A percentile compares a stretch with the other conserved stretches of the same genome.
phyloP scores from a whole-genome alignment of 768 basidiomycete genomes.

The Leccinum boreale region DNA sequence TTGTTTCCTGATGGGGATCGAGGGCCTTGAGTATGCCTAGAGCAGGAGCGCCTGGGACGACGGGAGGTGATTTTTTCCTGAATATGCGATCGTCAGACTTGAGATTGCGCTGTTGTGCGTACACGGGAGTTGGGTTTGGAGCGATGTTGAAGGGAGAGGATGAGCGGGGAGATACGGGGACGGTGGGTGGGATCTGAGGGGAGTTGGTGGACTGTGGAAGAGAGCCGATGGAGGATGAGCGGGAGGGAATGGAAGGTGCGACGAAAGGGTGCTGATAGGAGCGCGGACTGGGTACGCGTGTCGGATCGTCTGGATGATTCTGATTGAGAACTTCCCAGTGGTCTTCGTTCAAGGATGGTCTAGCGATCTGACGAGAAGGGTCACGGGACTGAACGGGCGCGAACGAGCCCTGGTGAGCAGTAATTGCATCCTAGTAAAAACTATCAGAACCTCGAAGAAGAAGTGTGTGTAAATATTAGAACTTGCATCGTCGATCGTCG shows the following conservation, averaged over 20 bases:
- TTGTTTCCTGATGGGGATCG: conserved; percentile 45
- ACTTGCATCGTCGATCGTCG: conserved; percentile 31
- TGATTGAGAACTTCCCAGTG: conserved; percentile 43
- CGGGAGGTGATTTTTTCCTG: conserved; percentile 31
- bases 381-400: conserved; percentile 5
- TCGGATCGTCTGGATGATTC: conserved; percentile 24
- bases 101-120: conserved; percentile 14
- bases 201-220: conserved; percentile 41
- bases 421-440: conserved; percentile 20
- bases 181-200: conserved; percentile 31
- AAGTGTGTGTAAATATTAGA: neutral
- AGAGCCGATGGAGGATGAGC: conserved; percentile 50
- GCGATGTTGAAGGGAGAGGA: conserved; percentile 45
- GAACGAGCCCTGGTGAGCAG: conserved; percentile 22
- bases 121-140: conserved; percentile 18
- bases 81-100: conserved; percentile 17
- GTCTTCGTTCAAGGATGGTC: conserved; percentile 37
- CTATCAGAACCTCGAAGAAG: no score
- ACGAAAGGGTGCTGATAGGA: conserved; percentile 26
- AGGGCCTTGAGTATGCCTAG: conserved; percentile 40
- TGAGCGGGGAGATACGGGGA: conserved; percentile 33
- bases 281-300: conserved; percentile 20
- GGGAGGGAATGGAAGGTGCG: conserved; percentile 38
- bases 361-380: conserved; percentile 15
- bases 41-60: conserved; percentile 25